Base-by-base conservation (phyloP, 2,329 filamentous ascomycete species). In the Fusarium globosum region DNA sequence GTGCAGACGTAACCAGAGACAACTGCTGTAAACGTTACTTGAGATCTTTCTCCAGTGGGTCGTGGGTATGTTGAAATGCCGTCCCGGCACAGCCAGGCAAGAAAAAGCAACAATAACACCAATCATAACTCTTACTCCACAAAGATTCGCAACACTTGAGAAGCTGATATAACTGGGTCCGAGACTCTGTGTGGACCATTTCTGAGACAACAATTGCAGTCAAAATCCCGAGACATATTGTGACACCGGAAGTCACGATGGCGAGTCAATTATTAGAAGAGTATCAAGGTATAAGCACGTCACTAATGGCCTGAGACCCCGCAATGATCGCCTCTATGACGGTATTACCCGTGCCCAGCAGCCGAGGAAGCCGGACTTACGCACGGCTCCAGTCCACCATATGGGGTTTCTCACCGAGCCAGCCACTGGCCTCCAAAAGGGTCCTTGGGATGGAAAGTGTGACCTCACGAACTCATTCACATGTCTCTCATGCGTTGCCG, bases 381-480 rank as follows among this genome's bases (percentile, higher is more conserved):
- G 16, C 23, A n/a, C 14, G 6, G 10, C 23, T 13, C 20, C 7
- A 4, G 23, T 9, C 23, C 16, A 21, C 26, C 12, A 45, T 9
- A 21, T 23, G 9, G 12, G 28, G 28, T 15, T 30, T 23, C 38
- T 6, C 4, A 35, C 13, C 13, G 10, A 45, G n/a, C 4, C 13
- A 45, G 20, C 35, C 4, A 53, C 51, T 26, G 2, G 13, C 7
- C 10, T 16, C 28, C 7, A 8, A 38, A 53, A 18, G 2, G 3
- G 5, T 21, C 33, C 2, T 53, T 16, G 9, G 3, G 16, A 21
- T 53, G 20, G 7, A 38, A n/a, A n/a, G 2, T 16, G 13, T 21
- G 35, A 16, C 13, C n/a, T 28, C 3, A 2, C 1, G 4, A 39
- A 5, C 7, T 2, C 7, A 4, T 28, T 28, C 35, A 39, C 35